Base-by-base conservation (phyloP, 106 monocot genomes). In the Dioscorea alata region DNA sequence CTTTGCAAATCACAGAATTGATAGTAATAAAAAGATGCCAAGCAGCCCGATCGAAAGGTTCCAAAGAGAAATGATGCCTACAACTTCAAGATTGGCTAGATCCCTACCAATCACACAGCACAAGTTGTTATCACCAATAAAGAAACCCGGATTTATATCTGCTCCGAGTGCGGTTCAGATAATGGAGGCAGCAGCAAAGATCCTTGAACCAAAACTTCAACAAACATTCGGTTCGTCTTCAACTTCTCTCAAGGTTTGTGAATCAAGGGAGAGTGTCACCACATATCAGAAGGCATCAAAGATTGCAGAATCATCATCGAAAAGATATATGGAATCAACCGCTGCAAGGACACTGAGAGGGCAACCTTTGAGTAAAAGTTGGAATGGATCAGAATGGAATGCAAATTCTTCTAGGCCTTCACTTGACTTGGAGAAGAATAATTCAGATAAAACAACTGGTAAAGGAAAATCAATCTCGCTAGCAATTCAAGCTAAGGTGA, bases 401-500 rank as follows among this genome's bases (percentile, higher is more conserved):
- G 25, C 67, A 4, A 64, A 6, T 42, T 42, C 73, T 60, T 64
- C 49, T 60, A 76, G 61, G 61, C 9, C 74, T 6, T 76, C 82
- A 31, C 59, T 72, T 60, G 71, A 86, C 58, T 42, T 59, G 6
- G 60, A 69, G 52, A 67, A 75, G 33, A 52, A 28, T 28, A 71
- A 86, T 61, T 42, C 63, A 10, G 60, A 69, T 51, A 67, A 75
- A 48, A 52, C 60, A 14, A 80, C 69, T 51, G 58, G 63, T 65
- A 85, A 85, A 50, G 74, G 80, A 52, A 89, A 83, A 64, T 86
- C 89, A 3, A 59, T 89, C 24, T 89, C 86, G 25, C 77, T 93
- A 35, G 86, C 89, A 34, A 59, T 89, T 52, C 93, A 89, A 75
- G 89, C 89, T 12, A 89, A 93, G 81, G 86, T 78, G 2, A 89